phyloP scores from a whole-genome alignment of 768 basidiomycete species.

The Kwoniella mangroviensis region DNA sequence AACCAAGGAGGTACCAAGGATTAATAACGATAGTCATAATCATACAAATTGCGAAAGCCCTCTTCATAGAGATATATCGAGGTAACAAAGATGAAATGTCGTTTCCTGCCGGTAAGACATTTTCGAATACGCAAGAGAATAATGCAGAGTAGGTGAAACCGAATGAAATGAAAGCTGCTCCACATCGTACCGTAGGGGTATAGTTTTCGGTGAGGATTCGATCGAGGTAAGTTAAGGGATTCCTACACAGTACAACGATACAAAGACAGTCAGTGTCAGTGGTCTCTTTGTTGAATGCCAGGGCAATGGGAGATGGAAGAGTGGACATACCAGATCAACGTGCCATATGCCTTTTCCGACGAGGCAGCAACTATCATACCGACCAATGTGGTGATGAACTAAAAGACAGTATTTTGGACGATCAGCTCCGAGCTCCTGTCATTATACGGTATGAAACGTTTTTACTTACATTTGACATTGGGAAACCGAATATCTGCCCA shows the following conservation, averaged over 20 bases:
- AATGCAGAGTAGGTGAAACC: constrained; percentile 44
- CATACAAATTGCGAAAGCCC: constrained; percentile 44
- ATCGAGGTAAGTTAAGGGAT: constrained; percentile 45
- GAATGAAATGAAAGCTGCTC: constrained; percentile 45
- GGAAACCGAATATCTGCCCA: constrained; percentile 51
- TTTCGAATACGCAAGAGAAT: constrained; percentile 47
- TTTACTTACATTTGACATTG: constrained; percentile 37
- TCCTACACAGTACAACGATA: constrained; percentile 11
- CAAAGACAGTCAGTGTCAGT: neutral
- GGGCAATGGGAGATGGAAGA: too few species aligned
- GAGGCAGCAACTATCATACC: constrained; percentile 48
- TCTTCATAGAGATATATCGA: constrained; percentile 38
- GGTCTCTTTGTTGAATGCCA: too few species aligned
- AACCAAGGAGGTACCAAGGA: constrained; percentile 41
- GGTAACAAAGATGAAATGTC: constrained; percentile 44
- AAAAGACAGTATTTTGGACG: neutral
- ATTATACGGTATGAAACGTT: neutral
- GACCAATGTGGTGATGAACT: constrained; percentile 40
- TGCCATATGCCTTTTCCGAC: constrained; percentile 31
- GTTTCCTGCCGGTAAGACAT: constrained; percentile 42
- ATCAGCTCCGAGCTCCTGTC: too few species aligned
- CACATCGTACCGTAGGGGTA: constrained; percentile 37
- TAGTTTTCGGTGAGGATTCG: constrained; percentile 50
- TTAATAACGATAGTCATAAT: constrained; percentile 33
- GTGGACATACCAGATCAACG: constrained; percentile 30